Base-by-base conservation (phyloP, 176 grass and related monocot genomes). In the Cenchrus purpureus region DNA sequence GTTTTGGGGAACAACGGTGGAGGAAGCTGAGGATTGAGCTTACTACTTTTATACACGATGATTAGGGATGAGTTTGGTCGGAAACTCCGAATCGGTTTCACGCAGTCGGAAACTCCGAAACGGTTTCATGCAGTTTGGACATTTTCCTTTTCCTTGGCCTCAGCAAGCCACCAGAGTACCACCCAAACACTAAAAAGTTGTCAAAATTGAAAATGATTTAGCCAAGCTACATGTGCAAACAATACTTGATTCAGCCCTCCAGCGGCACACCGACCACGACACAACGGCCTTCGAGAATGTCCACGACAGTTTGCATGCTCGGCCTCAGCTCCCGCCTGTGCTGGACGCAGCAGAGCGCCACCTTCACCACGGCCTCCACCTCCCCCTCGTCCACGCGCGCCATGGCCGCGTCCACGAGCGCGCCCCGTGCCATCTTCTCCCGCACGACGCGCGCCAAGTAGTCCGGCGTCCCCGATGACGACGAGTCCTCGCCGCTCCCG, bases 291-390 rank as follows among this genome's bases (percentile, higher is more conserved):
- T 93, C 65, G 15, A 90, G 72, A 88, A 90, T 87, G 79, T 84
- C 79, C n/a, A 85, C 63, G 1, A 93, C 81, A 11, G 70, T 31
- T 1, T 45, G 54, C 84, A 89, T 90, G 70, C 74, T 88, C 6
- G 91, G 85, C 56, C 88, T 90, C 31, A 64, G 31, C 10, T 87
- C 81, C 4, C 85, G 77, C 17, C 59, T 79, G 29, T 85, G 77
- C 50, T 93, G 78, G 46, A 88, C 64, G 82, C 88, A 90, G 65
- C 85, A 86, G 13, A 93, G 88, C 71, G 85, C 85, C 34, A 90
- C 85, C 60, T 73, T 60, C 45, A 79, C 85, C 66, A 90, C 52
- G 20, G 43, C 50, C 58, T 16, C 82, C 73, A 90, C 70, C 55
- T 86, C 81, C 48, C 76, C 68, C 51, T 78, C 87, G 10, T 75